Conservation (phyloP, 2,329 filamentous ascomycete species). For the Cytospora leucostoma region DNA sequence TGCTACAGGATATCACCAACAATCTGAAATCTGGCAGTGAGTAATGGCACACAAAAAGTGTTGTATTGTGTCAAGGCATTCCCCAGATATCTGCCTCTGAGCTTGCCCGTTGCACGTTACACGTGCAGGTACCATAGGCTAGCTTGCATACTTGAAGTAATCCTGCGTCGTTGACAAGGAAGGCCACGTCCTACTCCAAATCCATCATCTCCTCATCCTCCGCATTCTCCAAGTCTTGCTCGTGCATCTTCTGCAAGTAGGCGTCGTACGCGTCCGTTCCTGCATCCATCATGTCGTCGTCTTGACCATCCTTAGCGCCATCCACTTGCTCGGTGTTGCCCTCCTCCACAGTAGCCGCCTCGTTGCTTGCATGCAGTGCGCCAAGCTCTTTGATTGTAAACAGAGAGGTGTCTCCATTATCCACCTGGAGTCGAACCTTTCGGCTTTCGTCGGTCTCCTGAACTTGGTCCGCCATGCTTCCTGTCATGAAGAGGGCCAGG, state of each 20-base stretch:
- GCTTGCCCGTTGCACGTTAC: no score
- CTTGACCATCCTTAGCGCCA: background rate
- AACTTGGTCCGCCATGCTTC: background rate
- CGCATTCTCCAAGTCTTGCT: background rate
- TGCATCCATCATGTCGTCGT: background rate
- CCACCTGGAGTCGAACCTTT: background rate
- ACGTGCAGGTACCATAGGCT: no score
- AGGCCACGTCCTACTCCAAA: no score
- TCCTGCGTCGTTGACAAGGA: no score
- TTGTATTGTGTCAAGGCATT: no score
- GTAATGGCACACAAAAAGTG: no score
- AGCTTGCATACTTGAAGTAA: no score
- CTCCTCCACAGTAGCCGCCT: no score
- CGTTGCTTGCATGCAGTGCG: no score
- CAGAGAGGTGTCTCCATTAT: background rate
- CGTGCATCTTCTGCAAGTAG: background rate
- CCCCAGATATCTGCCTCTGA: no score
- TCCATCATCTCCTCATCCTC: background rate
- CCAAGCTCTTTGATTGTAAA: background rate
- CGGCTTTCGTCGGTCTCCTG: background rate
- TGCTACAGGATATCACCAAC: no score
- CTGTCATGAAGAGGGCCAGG: background rate
- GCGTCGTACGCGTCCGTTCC: background rate
- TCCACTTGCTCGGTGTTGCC: background rate
- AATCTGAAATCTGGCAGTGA: no score